phyloP scores from a whole-genome alignment of 2,329 filamentous ascomycete species.

The Zymoseptoria pseudotritici region DNA sequence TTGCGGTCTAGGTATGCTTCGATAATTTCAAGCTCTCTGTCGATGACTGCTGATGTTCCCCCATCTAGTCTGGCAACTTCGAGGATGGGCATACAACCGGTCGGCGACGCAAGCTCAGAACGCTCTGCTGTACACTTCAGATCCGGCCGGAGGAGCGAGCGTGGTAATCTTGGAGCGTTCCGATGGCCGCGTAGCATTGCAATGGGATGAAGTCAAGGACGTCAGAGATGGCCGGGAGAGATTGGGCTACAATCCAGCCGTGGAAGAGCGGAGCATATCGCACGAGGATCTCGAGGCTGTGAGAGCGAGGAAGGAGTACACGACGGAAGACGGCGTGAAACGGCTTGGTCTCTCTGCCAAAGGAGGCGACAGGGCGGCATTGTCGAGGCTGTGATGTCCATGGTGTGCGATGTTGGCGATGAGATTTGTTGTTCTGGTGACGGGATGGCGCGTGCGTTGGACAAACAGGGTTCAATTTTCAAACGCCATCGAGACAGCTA shows the following conservation, averaged over 20 bases:
- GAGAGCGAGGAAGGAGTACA: constrained; percentile 12
- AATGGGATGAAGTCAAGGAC: constrained; percentile 17
- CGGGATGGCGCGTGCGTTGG: neutral
- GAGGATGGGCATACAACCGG: constrained; percentile 18
- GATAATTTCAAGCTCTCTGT: neutral
- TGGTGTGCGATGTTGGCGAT: neutral
- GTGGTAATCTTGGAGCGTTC: constrained; percentile 17
- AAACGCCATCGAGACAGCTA: neutral
- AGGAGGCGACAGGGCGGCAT: constrained; percentile 23
- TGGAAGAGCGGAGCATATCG: constrained; percentile 14
- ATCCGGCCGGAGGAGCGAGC: constrained; percentile 7
- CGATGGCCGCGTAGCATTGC: constrained; percentile 15
- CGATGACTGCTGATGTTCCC: neutral
- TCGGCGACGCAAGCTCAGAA: constrained; percentile 8
- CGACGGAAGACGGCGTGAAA: constrained; percentile 5
- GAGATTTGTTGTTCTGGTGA: neutral
- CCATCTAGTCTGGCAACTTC: constrained; percentile 18
- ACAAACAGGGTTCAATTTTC: neutral
- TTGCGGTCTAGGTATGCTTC: constrained; percentile 13
- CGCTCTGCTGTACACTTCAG: constrained; percentile 13
- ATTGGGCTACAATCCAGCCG: constrained; percentile 23
- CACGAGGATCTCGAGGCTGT: constrained; percentile 21
- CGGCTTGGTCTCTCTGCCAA: constrained; percentile 12
- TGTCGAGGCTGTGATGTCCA: constrained; percentile 18
- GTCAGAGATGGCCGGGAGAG: constrained; percentile 22